phyloP scores from a whole-genome alignment of 306 rosid species.

The Albizia julibrissin region DNA sequence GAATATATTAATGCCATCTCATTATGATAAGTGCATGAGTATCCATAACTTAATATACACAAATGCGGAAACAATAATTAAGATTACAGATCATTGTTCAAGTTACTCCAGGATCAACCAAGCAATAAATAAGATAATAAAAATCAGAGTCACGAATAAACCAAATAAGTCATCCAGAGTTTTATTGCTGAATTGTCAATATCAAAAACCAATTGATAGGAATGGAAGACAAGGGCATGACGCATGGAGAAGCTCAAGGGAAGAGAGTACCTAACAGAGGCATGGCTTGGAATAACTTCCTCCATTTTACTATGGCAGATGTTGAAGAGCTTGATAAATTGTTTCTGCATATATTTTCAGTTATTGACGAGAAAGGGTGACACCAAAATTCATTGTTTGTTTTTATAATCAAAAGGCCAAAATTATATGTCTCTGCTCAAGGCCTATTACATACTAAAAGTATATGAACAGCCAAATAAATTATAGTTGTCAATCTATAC shows the following conservation, averaged over 20 bases:
- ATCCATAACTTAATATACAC: slow-evolving; percentile 6
- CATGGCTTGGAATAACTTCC: slow-evolving; percentile 59
- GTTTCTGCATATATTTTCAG: slow-evolving; percentile 59
- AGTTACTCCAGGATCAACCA: not conserved
- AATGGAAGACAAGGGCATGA: not conserved
- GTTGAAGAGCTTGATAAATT: slow-evolving; percentile 61
- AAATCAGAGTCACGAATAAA: not conserved
- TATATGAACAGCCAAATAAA: not conserved
- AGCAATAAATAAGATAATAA: not conserved
- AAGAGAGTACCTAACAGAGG: slow-evolving; percentile 59
- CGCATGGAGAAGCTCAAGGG: not conserved
- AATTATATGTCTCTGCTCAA: slow-evolving; percentile 6
- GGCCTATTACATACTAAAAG: not conserved
- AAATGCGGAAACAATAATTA: slow-evolving; percentile 1
- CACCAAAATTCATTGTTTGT: slow-evolving; percentile 1
- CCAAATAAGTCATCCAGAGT: not conserved
- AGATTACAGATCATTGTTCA: not conserved
- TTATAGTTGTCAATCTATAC: not conserved
- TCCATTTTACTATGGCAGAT: slow-evolving; percentile 88
- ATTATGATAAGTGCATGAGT: not conserved
- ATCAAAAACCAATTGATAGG: not conserved
- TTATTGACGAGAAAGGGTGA: slow-evolving; percentile 22
- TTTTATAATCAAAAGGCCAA: not conserved
- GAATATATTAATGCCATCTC: slow-evolving; percentile 1
- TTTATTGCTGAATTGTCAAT: not conserved